phyloP scores from a whole-genome alignment of 208 protist species.

The Novymonas esmeraldas region DNA sequence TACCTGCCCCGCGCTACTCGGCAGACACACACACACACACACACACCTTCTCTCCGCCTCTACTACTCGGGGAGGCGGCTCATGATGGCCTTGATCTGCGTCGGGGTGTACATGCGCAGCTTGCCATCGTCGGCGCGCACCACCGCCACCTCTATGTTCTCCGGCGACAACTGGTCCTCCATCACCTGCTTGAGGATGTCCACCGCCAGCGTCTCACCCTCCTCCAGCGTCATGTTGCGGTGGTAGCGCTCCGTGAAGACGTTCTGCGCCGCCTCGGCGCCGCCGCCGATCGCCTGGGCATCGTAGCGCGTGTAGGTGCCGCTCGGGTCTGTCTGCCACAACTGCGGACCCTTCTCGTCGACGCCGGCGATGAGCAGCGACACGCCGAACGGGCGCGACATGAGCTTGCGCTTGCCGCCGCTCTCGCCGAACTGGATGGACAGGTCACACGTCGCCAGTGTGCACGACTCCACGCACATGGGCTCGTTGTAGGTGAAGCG shows the following conservation, averaged over 20 bases:
- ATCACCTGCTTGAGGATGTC: slow-evolving; percentile 99
- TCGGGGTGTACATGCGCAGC: slow-evolving; percentile 91
- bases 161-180: slow-evolving; percentile 98
- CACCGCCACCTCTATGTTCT: slow-evolving; percentile 97
- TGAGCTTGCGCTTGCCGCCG: slow-evolving; percentile 86
- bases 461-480: slow-evolving; percentile 96
- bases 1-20: too few relatives aligned
- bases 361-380: slow-evolving; percentile 98
- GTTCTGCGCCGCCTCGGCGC: slow-evolving; percentile 98
- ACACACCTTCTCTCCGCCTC: too few relatives aligned
- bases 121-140: slow-evolving; percentile 79
- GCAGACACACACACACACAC: background rate
- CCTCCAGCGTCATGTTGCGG: slow-evolving; percentile 95
- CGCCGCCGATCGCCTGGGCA: slow-evolving; percentile 98
- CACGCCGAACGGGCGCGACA: slow-evolving; percentile 98
- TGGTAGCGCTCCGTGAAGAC: slow-evolving; percentile 98
- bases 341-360: slow-evolving; percentile 96
- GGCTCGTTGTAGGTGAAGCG: slow-evolving; percentile 99
- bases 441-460: slow-evolving; percentile 98
- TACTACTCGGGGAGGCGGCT: slow-evolving; percentile 51
- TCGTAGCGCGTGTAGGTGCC: slow-evolving; percentile 97
- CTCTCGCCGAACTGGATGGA: slow-evolving; percentile 98
- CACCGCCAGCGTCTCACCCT: slow-evolving; percentile 97
- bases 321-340: slow-evolving; percentile 98
- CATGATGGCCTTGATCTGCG: slow-evolving; percentile 92